phyloP scores from a whole-genome alignment of 2,329 filamentous ascomycete species.

The Aspergillus uvarum region DNA sequence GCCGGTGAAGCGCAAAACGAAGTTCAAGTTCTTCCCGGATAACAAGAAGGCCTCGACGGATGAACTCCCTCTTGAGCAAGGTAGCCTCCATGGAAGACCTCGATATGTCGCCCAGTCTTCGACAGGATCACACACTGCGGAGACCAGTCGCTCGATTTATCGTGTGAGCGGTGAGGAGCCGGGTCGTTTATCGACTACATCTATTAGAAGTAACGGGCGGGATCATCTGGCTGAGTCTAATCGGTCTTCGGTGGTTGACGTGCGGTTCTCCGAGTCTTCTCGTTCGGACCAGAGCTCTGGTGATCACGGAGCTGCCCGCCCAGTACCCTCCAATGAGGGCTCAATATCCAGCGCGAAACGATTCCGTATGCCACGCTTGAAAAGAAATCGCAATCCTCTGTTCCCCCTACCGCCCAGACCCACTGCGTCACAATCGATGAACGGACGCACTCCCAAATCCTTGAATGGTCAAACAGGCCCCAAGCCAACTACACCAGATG shows the following conservation, averaged over 20 bases:
- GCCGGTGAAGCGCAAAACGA: conserved; percentile 41
- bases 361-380: conserved; percentile 76
- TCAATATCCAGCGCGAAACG: conserved; percentile 66
- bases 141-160: conserved; percentile 35
- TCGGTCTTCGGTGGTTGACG: conserved; percentile 62
- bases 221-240: conserved; percentile 62
- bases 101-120: conserved; percentile 27
- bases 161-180: conserved; percentile 64
- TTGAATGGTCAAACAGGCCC: conserved; percentile 22
- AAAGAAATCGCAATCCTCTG: conserved; percentile 71
- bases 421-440: conserved; percentile 12
- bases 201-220: conserved; percentile 51
- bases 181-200: conserved; percentile 49
- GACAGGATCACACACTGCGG: conserved; percentile 29
- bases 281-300: conserved; percentile 81
- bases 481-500: conserved; percentile 27
- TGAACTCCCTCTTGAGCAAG: conserved; percentile 23
- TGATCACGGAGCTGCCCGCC: conserved; percentile 61
- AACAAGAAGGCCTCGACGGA: conserved; percentile 36
- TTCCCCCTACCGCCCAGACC: conserved; percentile 86
- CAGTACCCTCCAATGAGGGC: conserved; percentile 63
- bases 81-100: conserved; percentile 17
- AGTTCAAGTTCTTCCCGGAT: conserved; percentile 41
- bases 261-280: conserved; percentile 79
- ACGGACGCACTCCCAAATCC: conserved; percentile 21